Base-by-base conservation (phyloP, 2,329 filamentous ascomycete genomes). In the Seiridium unicorne region DNA sequence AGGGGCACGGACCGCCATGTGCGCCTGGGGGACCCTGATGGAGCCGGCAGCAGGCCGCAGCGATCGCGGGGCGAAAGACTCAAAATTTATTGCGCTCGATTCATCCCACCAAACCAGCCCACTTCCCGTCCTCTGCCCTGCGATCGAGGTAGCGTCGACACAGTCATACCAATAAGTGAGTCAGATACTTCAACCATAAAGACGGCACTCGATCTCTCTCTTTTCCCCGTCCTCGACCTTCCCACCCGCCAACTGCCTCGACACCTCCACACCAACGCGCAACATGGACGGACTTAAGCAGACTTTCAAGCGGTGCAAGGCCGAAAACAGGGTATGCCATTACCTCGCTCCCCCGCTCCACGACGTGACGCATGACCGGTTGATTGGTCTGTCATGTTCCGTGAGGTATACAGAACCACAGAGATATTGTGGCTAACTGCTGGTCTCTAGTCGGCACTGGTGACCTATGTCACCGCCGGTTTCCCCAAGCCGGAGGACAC, bases 391-490 rank as follows among this genome's bases (percentile, higher is more conserved):
- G 10, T 18, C 35, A 13, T 53, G 48, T 6, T 8, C 38, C 34
- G 18, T 32, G 5, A 8, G n/a, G 4, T 35, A 53, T n/a, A 13
- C 49, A 18, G 4, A 38, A 53, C 9, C 18, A 13, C 10, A 38
- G 9, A 35, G 11, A 36, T 9, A 11, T 9, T n/a, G 56, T 36
- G 32, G 62, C 64, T 62, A 59, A 64, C 59, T n/a, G n/a, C 44
- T 4, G 26, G 44, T 51, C 8, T 32, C 70, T 74, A 95, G 85
- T 81, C 91, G 66, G 94, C 95, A 55, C 84, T 99, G 63, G 92
- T 99, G 65, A 93, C 93, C 35, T 99, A 99, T 82, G 92, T 97
- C 72, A 99, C 95, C 34, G 93, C 94, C 61, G 95, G 95, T 59
- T 99, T 89, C 73, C 95, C 95, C 13, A 91, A 86, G 42, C 82